A percentile compares a stretch with the other conserved stretches of the same genome.
Evolutionary conservation across 2,329 filamentous ascomycete species (phyloP).

Genomic region (Hypoxylon sp.): DNA sequence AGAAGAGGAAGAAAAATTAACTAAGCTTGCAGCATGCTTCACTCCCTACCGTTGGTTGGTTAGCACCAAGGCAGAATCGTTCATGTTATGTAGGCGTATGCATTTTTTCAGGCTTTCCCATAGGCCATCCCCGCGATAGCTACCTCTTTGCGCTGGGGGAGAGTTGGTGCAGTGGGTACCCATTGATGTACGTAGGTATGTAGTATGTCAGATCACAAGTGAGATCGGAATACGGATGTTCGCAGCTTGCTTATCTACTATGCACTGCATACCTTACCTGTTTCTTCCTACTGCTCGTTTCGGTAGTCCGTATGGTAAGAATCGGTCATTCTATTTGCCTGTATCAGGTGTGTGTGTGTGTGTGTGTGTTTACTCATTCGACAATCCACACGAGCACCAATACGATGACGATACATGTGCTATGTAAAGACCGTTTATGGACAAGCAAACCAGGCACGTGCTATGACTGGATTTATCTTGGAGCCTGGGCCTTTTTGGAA

Average conservation of each 20-base stretch:
- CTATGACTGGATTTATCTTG: constrained; percentile 5
- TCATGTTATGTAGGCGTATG: constrained; percentile 15
- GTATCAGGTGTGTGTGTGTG: too few species aligned
- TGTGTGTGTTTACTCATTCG: too few species aligned
- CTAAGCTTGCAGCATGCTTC: not conserved
- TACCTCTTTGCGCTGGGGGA: constrained; percentile 1
- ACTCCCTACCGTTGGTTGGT: constrained; percentile 3
- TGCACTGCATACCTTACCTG: too few species aligned
- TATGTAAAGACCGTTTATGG: not conserved
- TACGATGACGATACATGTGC: not conserved
- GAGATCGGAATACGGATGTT: constrained; percentile 35
- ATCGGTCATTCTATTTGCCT: too few species aligned
- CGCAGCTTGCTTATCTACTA: constrained; percentile 22
- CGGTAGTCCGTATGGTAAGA: too few species aligned
- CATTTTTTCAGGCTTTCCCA: constrained; percentile 3
- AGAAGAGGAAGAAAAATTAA: too few species aligned
- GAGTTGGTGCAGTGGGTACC: constrained; percentile 13
- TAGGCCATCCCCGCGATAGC: constrained; percentile 6
- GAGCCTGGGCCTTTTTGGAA: constrained; percentile 5
- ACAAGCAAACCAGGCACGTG: constrained; percentile 22
- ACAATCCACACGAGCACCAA: constrained; percentile 2
- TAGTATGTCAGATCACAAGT: constrained; percentile 34
- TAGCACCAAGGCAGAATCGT: constrained; percentile 18
- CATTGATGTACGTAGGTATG: not conserved
- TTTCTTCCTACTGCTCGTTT: too few species aligned